Base-by-base conservation (phyloP, 371 early-diverging fungal genomes). In the Mucor sp. region DNA sequence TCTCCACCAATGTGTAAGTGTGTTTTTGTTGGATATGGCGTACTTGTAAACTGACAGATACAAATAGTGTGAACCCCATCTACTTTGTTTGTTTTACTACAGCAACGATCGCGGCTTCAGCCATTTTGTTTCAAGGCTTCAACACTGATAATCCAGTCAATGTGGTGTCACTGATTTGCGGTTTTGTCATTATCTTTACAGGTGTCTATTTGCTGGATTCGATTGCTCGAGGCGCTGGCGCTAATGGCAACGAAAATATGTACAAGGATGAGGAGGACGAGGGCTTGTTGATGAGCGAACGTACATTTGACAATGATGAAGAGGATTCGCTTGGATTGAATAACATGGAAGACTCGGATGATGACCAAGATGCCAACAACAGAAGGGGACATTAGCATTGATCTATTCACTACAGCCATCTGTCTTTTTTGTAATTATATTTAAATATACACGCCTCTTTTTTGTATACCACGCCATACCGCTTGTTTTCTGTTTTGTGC, bases 61-160 rank as follows among this genome's bases (percentile, higher is more conserved):
- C 21, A 27, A 68, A 27, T 69, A 84, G 84, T 37, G 94, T 94
- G 28, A 94, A 91, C 66, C 94, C 93, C 17, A 92, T 95, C 64
- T 97, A 97, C 80, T 97, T 94, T 76, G 97, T 96, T 25, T 89
- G 92, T 65, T 97, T 97, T 72, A 97, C 97, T 28, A 92, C 95
- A 15, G 94, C 95, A 12, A 97, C 97, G 1, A 94, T 97, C 60
- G 75, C 88, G 14, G 97, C 96, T 1, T 94, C 94, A 0, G 90
- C 93, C 17, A 89, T 95, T 37, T 77, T 97, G 17, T 95, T 92
- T 83, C 90, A 94, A 74, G 97, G 96, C n/a, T 93, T 94, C 73
- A 85, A 90, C 62, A 90, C 90, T 19, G 83, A 90, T 8, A 87
- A 83, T 37, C 78, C 87, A n/a, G 89, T 89, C 14, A 87, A 95